A percentile compares a stretch with the other conserved stretches of the same genome.
These are phyloP conservation scores for Conoideocrella luteorostrata DNA, from an alignment of 2,329 filamentous ascomycete genomes.

Conservation along the genomic window DNA sequence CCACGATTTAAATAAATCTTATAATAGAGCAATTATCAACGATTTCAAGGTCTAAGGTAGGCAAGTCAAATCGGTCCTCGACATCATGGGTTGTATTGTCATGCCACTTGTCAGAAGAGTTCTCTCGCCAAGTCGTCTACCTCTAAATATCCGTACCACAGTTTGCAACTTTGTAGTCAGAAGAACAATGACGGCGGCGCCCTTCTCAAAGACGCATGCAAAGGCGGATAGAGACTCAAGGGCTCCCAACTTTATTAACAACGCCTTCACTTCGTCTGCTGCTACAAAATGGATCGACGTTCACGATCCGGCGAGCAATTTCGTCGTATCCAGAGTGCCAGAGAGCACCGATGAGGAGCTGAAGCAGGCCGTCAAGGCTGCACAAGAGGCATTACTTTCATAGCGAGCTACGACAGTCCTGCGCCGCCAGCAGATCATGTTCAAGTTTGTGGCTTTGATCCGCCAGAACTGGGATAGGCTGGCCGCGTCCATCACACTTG, in stretches of 20 bases:
- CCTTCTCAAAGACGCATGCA: conserved; percentile 66
- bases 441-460: conserved; percentile 74
- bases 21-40: too few relatives aligned
- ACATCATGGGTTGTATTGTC: too few relatives aligned
- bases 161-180: too few relatives aligned
- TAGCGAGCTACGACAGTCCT: conserved; percentile 71
- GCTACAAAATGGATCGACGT: conserved; percentile 71
- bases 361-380: conserved; percentile 66
- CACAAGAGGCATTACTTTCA: conserved; percentile 65
- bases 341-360: conserved; percentile 76
- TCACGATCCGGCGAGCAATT: conserved; percentile 78
- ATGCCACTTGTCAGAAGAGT: too few relatives aligned
- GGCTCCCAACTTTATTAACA: conserved; percentile 78
- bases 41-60: too few relatives aligned
- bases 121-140: too few relatives aligned
- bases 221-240: conserved; percentile 60
- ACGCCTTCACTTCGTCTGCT: conserved; percentile 64
- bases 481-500: conserved; percentile 77
- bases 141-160: too few relatives aligned
- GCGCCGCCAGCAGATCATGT: conserved; percentile 77
- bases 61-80: too few relatives aligned
- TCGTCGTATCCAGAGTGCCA: conserved; percentile 75
- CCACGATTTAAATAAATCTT: too few relatives aligned
- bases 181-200: conserved; percentile 50
- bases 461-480: conserved; percentile 79